These are phyloP conservation scores for Trametes cubensis DNA, from an alignment of 768 basidiomycete species.

Conservation along the genomic window DNA sequence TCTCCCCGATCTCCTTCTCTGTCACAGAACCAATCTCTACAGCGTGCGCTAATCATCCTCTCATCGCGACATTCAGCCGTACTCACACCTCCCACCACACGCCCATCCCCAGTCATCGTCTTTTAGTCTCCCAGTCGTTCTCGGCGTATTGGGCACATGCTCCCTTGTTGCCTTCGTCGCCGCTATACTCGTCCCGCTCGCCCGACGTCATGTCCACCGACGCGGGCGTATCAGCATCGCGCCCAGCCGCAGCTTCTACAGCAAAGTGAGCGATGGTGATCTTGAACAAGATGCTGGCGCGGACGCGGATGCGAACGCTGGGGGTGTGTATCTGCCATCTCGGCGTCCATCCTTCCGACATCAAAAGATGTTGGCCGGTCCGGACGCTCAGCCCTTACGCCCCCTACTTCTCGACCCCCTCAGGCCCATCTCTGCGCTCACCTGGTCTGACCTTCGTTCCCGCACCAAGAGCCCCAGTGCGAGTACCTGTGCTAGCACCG, in stretches of 20 bases:
- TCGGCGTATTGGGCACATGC: slow-evolving; percentile 28
- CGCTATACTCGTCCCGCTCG: slow-evolving; percentile 24
- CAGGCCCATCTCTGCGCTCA: slow-evolving; percentile 31
- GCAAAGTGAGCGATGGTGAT: slow-evolving; percentile 9
- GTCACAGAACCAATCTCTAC: slow-evolving; percentile 8
- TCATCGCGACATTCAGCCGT: slow-evolving; percentile 7
- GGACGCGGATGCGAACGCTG: background rate
- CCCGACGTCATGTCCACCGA: slow-evolving; percentile 14
- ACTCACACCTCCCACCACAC: background rate
- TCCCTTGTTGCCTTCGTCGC: slow-evolving; percentile 24
- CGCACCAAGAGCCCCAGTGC: slow-evolving; percentile 25
- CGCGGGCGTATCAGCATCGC: background rate
- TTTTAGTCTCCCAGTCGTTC: slow-evolving; percentile 24
- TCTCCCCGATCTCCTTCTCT: slow-evolving; percentile 16
- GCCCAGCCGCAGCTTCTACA: slow-evolving; percentile 1
- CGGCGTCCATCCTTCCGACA: slow-evolving; percentile 27
- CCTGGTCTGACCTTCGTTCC: slow-evolving; percentile 32
- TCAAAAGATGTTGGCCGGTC: slow-evolving; percentile 31
- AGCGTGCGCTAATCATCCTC: slow-evolving; percentile 14
- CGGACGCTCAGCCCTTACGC: slow-evolving; percentile 25
- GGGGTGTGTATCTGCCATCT: slow-evolving; percentile 20
- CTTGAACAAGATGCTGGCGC: background rate
- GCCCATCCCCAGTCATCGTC: background rate
- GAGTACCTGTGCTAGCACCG: slow-evolving; percentile 24
- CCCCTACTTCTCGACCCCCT: slow-evolving; percentile 29